Conservation (phyloP, 1,284 basidiomycete species). For the Entoloma clypeatum region DNA sequence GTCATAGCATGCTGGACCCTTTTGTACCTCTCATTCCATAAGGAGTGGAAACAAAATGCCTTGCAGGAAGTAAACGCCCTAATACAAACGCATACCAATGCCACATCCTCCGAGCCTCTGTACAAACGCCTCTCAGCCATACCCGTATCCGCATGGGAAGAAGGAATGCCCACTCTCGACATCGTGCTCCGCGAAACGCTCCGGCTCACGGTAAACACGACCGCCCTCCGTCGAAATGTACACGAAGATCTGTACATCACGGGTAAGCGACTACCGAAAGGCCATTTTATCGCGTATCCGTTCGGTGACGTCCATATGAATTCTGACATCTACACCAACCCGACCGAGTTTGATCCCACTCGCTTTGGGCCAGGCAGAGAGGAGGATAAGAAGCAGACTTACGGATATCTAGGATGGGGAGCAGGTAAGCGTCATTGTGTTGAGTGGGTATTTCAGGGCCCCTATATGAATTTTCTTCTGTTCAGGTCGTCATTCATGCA, state of each 20-base stretch:
- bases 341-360: conserved; percentile 30
- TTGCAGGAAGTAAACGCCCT: conserved; percentile 21
- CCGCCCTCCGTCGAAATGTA: conserved; percentile 25
- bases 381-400: conserved; percentile 28
- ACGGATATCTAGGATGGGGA: conserved; percentile 36
- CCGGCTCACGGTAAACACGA: conserved; percentile 18
- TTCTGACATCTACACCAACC: conserved; percentile 27
- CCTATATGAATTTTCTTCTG: background rate
- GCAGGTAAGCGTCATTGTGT: conserved; percentile 23
- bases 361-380: conserved; percentile 25
- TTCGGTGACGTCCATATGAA: conserved; percentile 31
- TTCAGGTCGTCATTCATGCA: conserved; percentile 33
- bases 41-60: conserved; percentile 24
- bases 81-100: conserved; percentile 18
- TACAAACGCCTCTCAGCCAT: conserved; percentile 22
- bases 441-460: background rate
- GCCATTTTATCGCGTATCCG: conserved; percentile 27
- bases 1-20: conserved; percentile 23
- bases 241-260: conserved; percentile 18
- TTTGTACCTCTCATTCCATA: conserved; percentile 20
- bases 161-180: conserved; percentile 27
- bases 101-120: conserved; percentile 16
- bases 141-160: conserved; percentile 28
- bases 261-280: conserved; percentile 16
- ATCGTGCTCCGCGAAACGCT: conserved; percentile 26